Conservation (phyloP, 176 grass and related monocot genomes). For the Urochloa ruziziensis region DNA sequence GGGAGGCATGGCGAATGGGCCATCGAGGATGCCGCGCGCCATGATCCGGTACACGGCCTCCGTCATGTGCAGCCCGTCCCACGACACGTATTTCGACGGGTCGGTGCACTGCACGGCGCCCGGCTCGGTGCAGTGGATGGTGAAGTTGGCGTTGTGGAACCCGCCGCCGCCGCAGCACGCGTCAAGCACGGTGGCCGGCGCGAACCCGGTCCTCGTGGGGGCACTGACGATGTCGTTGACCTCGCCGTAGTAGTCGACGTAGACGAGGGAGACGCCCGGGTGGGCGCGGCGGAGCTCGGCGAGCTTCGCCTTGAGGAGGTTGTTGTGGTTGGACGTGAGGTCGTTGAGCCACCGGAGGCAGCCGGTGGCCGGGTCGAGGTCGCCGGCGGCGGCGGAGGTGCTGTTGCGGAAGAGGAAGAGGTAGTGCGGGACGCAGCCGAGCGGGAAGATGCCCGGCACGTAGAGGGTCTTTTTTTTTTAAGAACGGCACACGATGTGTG, state of each 20-base stretch:
- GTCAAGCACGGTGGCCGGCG: neutral
- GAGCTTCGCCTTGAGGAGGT: slow-evolving; percentile 3
- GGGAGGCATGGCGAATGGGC: slow-evolving; percentile 24
- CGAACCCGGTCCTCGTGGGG: neutral
- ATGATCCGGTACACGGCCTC: slow-evolving; percentile 48
- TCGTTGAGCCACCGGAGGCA: slow-evolving; percentile 46
- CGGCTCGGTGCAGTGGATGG: slow-evolving; percentile 3
- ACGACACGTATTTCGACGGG: slow-evolving; percentile 31
- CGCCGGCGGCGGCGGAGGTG: neutral
- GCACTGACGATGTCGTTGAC: neutral
- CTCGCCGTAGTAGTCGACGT: slow-evolving; percentile 44
- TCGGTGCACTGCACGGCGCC: slow-evolving; percentile 34
- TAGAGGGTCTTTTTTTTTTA: slow-evolving; percentile 35
- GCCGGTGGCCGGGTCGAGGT: slow-evolving; percentile 10
- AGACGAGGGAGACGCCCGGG: slow-evolving; percentile 21
- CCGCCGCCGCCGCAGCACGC: slow-evolving; percentile 45
- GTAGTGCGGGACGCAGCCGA: slow-evolving; percentile 38
- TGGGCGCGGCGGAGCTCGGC: slow-evolving; percentile 17
- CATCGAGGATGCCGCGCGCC: slow-evolving; percentile 17
- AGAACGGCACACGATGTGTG: no score
- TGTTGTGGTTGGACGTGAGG: slow-evolving; percentile 34
- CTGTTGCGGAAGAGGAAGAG: slow-evolving; percentile 31
- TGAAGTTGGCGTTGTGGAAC: slow-evolving; percentile 36
- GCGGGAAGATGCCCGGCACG: slow-evolving; percentile 45
- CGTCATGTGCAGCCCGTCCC: slow-evolving; percentile 56